Percentiles rank a stretch among this genome's conserved stretches.
phyloP scores from a whole-genome alignment of 352 stramenopile genomes.

The Phytopythium mirpurense region DNA sequence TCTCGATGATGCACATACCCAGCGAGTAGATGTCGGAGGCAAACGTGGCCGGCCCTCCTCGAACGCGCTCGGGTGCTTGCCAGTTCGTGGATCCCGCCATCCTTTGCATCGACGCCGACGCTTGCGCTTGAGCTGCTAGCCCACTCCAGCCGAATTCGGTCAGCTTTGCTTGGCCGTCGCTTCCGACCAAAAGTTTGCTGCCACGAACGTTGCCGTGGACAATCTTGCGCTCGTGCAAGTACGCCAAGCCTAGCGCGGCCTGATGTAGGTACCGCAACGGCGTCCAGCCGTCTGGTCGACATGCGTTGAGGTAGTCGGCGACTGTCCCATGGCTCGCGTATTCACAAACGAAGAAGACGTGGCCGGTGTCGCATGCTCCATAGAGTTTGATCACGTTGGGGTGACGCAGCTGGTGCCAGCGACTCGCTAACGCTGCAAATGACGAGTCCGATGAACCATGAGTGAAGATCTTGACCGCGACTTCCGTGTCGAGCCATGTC shows the following conservation, averaged over 20 bases:
- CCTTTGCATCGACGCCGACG: too few relatives aligned
- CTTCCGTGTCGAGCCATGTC: constrained; percentile 10
- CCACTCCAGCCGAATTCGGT: constrained; percentile 2
- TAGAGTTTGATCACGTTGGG: constrained; percentile 11
- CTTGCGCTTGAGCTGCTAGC: neutral
- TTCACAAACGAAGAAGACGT: constrained; percentile 6
- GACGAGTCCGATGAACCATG: neutral
- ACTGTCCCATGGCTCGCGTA: constrained; percentile 3
- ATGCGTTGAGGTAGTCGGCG: neutral
- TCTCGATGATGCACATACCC: constrained; percentile 31
- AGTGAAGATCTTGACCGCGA: constrained; percentile 11
- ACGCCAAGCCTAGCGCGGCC: constrained; percentile 9
- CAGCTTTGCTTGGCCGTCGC: constrained; percentile 1
- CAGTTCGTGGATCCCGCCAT: neutral
- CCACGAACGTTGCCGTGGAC: constrained; percentile 7
- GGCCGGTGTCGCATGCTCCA: constrained; percentile 4
- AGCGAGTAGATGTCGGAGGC: constrained; percentile 35
- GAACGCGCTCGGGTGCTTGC: constrained; percentile 1
- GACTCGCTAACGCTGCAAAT: constrained; percentile 8
- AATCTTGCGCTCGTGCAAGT: constrained; percentile 9
- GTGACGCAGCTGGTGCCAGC: constrained; percentile 13
- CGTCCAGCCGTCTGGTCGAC: neutral
- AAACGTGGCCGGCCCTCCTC: constrained; percentile 3
- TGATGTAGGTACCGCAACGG: constrained; percentile 9
- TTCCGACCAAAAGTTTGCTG: constrained; percentile 10